Evolutionary conservation across 2,329 filamentous ascomycete species (phyloP).

Genomic region (Cordyceps fumosorosea): DNA sequence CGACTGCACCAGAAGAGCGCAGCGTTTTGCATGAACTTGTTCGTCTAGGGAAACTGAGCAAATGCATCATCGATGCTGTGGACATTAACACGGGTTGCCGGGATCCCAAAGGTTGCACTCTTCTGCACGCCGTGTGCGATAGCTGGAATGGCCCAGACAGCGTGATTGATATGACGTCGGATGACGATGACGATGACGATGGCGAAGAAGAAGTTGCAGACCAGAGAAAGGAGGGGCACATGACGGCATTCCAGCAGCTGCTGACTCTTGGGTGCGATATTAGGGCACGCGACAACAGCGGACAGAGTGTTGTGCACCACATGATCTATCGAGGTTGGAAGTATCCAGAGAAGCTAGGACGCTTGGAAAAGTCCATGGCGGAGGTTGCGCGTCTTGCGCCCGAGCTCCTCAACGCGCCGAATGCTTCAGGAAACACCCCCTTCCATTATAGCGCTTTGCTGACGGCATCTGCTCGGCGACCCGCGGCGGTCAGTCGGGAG

Average conservation of each 20-base stretch:
- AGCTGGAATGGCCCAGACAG: background rate
- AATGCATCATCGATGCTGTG: background rate
- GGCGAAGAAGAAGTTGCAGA: background rate
- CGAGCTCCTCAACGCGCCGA: background rate
- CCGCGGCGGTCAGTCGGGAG: background rate
- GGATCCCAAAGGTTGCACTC: background rate
- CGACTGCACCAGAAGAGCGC: background rate
- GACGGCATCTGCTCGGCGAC: background rate
- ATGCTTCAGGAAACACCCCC: background rate
- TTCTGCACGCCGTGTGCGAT: slow-evolving; percentile 2
- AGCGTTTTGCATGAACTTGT: slow-evolving; percentile 6
- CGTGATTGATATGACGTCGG: background rate
- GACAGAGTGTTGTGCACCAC: slow-evolving; percentile 2
- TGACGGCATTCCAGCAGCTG: background rate
- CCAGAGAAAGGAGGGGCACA: background rate
- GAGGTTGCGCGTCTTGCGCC: background rate
- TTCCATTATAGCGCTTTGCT: slow-evolving; percentile 4
- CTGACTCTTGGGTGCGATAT: slow-evolving; percentile 1
- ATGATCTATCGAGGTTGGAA: background rate
- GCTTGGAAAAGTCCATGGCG: background rate
- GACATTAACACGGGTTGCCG: background rate
- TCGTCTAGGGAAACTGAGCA: background rate
- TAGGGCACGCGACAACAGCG: background rate
- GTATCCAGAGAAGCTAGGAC: background rate
- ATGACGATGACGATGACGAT: background rate